Base-by-base conservation (phyloP, 345 rosid genomes). In the Litchi chinensis region DNA sequence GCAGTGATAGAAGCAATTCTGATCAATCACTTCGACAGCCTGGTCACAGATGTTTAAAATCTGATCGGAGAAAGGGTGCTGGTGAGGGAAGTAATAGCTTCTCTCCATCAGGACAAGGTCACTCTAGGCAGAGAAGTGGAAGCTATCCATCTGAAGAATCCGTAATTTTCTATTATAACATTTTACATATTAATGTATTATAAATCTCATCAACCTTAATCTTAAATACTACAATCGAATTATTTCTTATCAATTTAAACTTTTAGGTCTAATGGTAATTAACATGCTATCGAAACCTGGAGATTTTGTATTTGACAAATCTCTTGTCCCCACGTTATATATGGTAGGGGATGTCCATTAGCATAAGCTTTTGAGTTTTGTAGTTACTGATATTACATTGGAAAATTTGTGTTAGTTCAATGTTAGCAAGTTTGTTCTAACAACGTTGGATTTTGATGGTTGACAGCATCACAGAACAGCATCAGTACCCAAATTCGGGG, bases 401-500 rank as follows among this genome's bases (percentile, higher is more conserved):
- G 37, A 32, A 32, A 41, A 41, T 5, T 5, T 41, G 44, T 41
- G 9, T 41, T 8, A 5, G 8, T 41, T 41, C 44, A 41, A 22
- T 10, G 10, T 22, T 48, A 32, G 54, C 64, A 26, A 52, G 60
- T 56, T 54, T 52, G 0, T 8, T 0, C 28, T 44, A 26, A 63
- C 10, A 59, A 10, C 50, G 54, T 65, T 50, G 56, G 41, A 52
- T 37, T 79, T 74, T 44, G 8, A 7, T 54, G 77, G 43, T 15
- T 52, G 22, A 70, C 83, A 86, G 89, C 84, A 85, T 77, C 86
- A 77, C 3, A 84, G 82, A 70, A 43, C 54, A 28, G 74, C 85
- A 68, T 85, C 94, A 0, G 75, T 89, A 68, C 92, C 94, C 0
- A 87, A 83, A 78, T 91, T 91, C 46, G 92, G 92, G 39, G 89